Conservation (phyloP, 139 green algal genomes). For the Trebouxia sp. region DNA sequence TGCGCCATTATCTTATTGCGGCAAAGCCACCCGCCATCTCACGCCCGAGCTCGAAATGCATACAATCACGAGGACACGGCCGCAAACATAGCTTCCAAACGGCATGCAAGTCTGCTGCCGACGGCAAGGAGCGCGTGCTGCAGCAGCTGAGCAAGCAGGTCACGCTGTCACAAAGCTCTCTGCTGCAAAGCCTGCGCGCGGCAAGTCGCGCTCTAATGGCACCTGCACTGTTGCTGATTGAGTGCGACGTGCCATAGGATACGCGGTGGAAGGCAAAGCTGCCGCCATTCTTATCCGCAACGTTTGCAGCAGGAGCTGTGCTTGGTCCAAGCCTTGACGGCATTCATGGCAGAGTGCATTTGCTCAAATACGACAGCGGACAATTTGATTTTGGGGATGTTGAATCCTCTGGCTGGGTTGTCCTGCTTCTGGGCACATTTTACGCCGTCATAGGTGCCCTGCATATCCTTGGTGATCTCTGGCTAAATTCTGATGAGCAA, state of each 20-base stretch:
- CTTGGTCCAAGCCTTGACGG: slow-evolving; percentile 35
- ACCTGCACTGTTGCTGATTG: not conserved
- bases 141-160: no score
- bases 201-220: no score
- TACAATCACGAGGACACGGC: no score
- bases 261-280: not conserved
- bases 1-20: no score
- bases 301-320: slow-evolving; percentile 25
- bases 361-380: slow-evolving; percentile 25
- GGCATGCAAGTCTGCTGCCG: no score
- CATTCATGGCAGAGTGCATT: slow-evolving; percentile 37
- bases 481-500: not conserved
- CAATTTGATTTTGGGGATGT: slow-evolving; percentile 22
- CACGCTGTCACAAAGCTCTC: not conserved
- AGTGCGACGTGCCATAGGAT: not conserved
- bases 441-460: slow-evolving; percentile 33
- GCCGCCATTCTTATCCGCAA: not conserved
- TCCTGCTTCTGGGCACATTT: slow-evolving; percentile 33
- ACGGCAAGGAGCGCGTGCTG: no score
- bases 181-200: not conserved
- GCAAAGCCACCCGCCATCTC: no score
- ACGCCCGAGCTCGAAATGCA: no score
- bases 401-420: slow-evolving; percentile 27
- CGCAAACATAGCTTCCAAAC: no score
- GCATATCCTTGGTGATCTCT: slow-evolving; percentile 3